A percentile compares a stretch with the other conserved stretches of the same genome.
These are phyloP conservation scores for Rhodotorula diobovata DNA, from an alignment of 768 basidiomycete genomes.

Conservation along the genomic window DNA sequence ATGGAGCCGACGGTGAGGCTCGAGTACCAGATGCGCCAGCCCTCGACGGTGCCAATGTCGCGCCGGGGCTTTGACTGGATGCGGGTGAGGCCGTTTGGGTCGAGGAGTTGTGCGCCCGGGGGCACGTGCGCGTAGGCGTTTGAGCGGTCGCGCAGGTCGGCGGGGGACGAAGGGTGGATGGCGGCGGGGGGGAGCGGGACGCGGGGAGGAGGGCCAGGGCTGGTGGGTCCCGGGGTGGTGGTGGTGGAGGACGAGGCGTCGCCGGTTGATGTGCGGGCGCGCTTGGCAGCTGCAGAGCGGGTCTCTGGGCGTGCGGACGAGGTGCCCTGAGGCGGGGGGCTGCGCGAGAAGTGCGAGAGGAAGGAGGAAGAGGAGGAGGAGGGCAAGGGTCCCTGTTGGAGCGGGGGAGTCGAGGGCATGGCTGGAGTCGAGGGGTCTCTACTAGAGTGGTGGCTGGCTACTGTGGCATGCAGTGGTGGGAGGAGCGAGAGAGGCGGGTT, in stretches of 20 bases:
- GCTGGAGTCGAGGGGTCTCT: not conserved
- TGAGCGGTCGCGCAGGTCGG: not conserved
- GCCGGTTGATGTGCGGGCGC: no score
- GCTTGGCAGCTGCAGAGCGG: no score
- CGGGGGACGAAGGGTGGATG: not conserved
- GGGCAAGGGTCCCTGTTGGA: not conserved
- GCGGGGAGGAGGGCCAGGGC: not conserved
- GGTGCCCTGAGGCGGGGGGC: not conserved
- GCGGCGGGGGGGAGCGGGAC: not conserved
- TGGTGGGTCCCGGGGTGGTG: no score
- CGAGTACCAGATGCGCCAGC: conserved; percentile 22
- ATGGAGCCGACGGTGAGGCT: conserved; percentile 18
- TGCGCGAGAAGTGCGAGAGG: not conserved
- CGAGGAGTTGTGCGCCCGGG: not conserved
- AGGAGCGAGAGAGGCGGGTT: no score
- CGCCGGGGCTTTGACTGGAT: not conserved
- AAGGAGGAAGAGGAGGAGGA: not conserved
- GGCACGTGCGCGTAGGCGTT: not conserved
- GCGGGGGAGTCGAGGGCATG: not conserved
- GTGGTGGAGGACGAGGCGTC: no score
- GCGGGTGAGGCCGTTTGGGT: not conserved
- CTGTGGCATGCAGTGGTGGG: no score
- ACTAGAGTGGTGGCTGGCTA: no score
- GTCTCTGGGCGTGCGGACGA: not conserved
- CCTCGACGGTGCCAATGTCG: conserved; percentile 1